Conservation (phyloP, 2,329 filamentous ascomycete species). For the Cladorrhinum sp. region DNA sequence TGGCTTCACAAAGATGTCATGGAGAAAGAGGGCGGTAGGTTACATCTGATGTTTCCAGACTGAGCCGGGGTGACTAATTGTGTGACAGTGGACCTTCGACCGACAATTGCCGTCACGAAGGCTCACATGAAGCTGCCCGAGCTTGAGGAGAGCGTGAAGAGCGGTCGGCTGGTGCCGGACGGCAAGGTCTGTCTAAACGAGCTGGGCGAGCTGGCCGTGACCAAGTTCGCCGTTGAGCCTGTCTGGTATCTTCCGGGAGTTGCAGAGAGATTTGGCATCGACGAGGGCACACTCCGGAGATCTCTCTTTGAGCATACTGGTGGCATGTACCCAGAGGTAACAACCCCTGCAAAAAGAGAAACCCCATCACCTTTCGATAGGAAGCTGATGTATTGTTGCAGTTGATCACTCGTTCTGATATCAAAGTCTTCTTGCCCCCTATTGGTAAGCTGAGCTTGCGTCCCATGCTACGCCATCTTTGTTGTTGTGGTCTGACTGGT, state of each 20-base stretch:
- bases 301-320: conserved; percentile 94
- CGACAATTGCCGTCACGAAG: conserved; percentile 87
- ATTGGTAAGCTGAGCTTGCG: conserved; percentile 57
- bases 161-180: conserved; percentile 73
- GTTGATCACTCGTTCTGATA: conserved; percentile 88
- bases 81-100: conserved; percentile 69
- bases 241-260: conserved; percentile 87
- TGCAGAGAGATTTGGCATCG: conserved; percentile 89
- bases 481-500: conserved; percentile 12
- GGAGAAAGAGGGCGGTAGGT: conserved; percentile 64
- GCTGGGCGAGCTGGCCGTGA: conserved; percentile 84
- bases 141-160: conserved; percentile 80
- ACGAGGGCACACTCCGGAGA: conserved; percentile 81
- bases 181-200: conserved; percentile 88
- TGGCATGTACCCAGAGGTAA: conserved; percentile 84
- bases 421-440: conserved; percentile 92
- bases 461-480: neutral
- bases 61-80: conserved; percentile 14
- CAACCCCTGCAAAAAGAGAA: neutral
- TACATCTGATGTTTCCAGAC: neutral
- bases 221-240: conserved; percentile 95
- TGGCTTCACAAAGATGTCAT: conserved; percentile 81
- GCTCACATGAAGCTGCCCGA: conserved; percentile 98
- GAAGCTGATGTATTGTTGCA: conserved; percentile 29
- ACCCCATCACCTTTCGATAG: neutral